Percentiles rank a stretch among this genome's conserved stretches.
Evolutionary conservation across 441 rosid species (phyloP).

Genomic region (Populus hybrid): DNA sequence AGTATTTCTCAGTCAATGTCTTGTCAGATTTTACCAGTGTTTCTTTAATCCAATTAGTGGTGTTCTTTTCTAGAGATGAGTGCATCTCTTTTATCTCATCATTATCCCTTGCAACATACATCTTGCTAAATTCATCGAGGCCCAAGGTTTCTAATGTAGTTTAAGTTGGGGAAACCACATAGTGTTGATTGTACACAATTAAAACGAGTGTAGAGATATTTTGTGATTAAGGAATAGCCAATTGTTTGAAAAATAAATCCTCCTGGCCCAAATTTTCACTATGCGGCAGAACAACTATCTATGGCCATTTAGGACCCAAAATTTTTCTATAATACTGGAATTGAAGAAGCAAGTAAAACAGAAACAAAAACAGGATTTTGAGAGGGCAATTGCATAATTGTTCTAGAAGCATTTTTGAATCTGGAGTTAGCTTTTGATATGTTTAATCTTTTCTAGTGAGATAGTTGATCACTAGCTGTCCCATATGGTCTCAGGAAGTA

Average conservation of each 20-base stretch:
- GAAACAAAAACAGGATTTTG: neutral
- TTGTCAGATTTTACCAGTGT: neutral
- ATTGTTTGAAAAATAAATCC: too few species aligned
- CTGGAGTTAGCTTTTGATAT: neutral
- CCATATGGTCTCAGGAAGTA: neutral
- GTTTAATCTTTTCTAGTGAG: neutral
- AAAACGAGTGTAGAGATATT: neutral
- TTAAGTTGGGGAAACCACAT: neutral
- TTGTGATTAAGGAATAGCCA: neutral
- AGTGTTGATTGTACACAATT: neutral
- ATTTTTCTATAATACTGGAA: neutral
- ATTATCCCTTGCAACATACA: neutral
- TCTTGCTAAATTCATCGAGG: neutral
- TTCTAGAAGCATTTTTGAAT: neutral
- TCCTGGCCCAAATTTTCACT: neutral
- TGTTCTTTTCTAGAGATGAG: neutral
- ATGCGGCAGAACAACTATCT: neutral
- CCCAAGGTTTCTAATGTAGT: neutral
- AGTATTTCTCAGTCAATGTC: neutral
- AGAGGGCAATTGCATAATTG: neutral
- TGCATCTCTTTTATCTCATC: neutral
- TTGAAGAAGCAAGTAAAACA: neutral
- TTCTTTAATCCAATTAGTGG: neutral
- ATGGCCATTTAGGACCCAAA: neutral
- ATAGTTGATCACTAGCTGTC: neutral